These are phyloP conservation scores for Scheffersomyces insectosa DNA, from an alignment of 1,139 yeast genomes.

Conservation along the genomic window DNA sequence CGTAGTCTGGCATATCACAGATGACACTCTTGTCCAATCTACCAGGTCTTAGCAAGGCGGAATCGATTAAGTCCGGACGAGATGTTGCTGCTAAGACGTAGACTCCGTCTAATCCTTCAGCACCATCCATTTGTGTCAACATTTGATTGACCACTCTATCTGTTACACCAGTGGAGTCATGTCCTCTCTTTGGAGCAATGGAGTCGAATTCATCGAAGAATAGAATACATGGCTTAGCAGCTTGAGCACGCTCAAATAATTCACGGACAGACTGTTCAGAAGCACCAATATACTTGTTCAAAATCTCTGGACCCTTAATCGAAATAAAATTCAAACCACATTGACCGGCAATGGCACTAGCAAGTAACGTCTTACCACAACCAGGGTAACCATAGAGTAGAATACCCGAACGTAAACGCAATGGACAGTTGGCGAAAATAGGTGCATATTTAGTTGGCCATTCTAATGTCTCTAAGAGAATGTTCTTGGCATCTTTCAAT, in stretches of 20 bases:
- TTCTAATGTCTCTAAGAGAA: constrained; percentile 83
- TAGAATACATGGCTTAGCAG: constrained; percentile 90
- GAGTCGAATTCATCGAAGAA: constrained; percentile 97
- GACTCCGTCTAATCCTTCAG: constrained; percentile 96
- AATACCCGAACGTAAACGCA: constrained; percentile 85
- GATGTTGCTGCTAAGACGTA: constrained; percentile 96
- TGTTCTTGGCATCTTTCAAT: constrained; percentile 68
- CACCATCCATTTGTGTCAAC: constrained; percentile 99
- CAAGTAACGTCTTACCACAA: constrained; percentile 92
- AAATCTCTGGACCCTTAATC: constrained; percentile 93
- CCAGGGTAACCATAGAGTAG: constrained; percentile 95
- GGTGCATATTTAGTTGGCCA: constrained; percentile 99
- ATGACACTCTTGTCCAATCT: constrained; percentile 89
- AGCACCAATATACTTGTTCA: constrained; percentile 96
- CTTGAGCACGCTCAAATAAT: constrained; percentile 88
- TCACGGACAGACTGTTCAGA: constrained; percentile 95
- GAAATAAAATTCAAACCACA: constrained; percentile 94
- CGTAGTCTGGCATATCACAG: constrained; percentile 79
- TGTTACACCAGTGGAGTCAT: constrained; percentile 96
- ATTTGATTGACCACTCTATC: constrained; percentile 96
- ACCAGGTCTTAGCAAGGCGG: constrained; percentile 94
- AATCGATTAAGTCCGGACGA: constrained; percentile 92
- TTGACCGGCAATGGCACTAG: constrained; percentile 92
- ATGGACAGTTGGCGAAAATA: constrained; percentile 83
- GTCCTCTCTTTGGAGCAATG: constrained; percentile 97